These are phyloP conservation scores for Monosporozyma aquatica DNA, from an alignment of 805 yeast species.

Conservation along the genomic window DNA sequence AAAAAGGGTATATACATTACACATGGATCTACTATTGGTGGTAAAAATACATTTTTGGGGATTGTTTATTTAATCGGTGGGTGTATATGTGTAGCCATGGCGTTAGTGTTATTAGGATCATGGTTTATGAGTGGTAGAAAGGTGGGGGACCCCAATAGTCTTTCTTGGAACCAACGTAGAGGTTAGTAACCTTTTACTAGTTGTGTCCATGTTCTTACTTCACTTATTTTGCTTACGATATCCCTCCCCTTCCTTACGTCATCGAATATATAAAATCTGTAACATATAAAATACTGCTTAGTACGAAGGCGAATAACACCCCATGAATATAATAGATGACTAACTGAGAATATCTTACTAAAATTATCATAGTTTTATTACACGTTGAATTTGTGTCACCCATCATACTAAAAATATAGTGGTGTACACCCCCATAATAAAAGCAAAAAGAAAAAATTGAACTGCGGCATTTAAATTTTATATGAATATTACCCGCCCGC, in stretches of 20 bases:
- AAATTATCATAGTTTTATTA: no score
- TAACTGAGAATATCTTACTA: no score
- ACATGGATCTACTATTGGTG: conserved; percentile 67
- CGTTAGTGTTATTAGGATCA: conserved; percentile 42
- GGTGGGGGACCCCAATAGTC: conserved; percentile 57
- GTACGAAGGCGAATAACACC: no score
- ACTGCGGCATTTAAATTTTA: not conserved
- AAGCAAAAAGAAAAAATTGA: not conserved
- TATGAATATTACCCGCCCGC: not conserved
- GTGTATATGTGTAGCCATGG: conserved; percentile 53
- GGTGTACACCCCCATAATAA: conserved; percentile 1
- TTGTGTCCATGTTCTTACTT: no score
- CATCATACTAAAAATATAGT: no score
- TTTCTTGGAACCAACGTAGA: conserved; percentile 59
- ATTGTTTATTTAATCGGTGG: conserved; percentile 70
- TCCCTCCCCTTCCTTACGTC: no score
- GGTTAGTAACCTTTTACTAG: not conserved
- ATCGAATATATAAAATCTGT: no score
- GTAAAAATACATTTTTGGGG: conserved; percentile 66
- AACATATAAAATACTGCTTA: no score
- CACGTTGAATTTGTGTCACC: no score
- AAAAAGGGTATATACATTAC: conserved; percentile 57
- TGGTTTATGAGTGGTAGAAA: conserved; percentile 60
- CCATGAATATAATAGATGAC: no score
- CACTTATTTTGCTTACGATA: no score